Conservation (phyloP, 2,329 filamentous ascomycete genomes). For the Cytospora schulzeri region DNA sequence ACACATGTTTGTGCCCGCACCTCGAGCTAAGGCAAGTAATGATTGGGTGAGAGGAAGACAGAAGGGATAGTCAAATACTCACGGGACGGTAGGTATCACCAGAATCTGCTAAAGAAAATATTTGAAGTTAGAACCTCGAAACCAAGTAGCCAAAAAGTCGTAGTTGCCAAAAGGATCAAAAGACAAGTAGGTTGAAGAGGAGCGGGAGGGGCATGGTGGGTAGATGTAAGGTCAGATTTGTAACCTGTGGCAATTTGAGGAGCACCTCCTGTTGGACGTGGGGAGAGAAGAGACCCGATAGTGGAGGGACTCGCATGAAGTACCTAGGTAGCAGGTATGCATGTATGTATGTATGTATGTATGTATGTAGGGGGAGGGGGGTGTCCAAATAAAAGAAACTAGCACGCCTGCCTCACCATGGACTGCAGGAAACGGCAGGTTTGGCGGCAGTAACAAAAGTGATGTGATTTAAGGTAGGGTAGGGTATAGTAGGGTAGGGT, state of each 20-base stretch:
- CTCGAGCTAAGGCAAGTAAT: neutral
- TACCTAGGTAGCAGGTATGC: neutral
- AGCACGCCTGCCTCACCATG: neutral
- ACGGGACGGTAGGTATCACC: conserved; percentile 64
- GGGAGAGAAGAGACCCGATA: conserved; percentile 21
- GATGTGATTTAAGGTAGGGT: conserved; percentile 1
- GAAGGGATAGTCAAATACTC: conserved; percentile 40
- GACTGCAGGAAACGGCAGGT: conserved; percentile 10
- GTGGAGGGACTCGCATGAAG: conserved; percentile 20
- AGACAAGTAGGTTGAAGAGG: conserved; percentile 16
- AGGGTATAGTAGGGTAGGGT: neutral
- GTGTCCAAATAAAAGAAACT: conserved; percentile 15
- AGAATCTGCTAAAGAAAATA: conserved; percentile 55
- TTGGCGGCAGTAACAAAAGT: conserved; percentile 8
- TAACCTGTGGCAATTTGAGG: conserved; percentile 23
- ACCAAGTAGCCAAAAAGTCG: conserved; percentile 10
- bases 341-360: neutral
- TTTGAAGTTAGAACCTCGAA: conserved; percentile 43
- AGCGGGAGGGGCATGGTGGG: conserved; percentile 22
- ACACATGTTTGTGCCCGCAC: neutral
- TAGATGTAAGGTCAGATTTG: conserved; percentile 25
- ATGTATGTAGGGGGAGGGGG: conserved; percentile 21
- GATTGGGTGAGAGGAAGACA: neutral
- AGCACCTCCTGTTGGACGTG: conserved; percentile 23
- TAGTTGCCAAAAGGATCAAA: conserved; percentile 9